These are phyloP conservation scores for Ceratobasidium sp. DNA, from an alignment of 1,284 basidiomycete species.

Conservation along the genomic window DNA sequence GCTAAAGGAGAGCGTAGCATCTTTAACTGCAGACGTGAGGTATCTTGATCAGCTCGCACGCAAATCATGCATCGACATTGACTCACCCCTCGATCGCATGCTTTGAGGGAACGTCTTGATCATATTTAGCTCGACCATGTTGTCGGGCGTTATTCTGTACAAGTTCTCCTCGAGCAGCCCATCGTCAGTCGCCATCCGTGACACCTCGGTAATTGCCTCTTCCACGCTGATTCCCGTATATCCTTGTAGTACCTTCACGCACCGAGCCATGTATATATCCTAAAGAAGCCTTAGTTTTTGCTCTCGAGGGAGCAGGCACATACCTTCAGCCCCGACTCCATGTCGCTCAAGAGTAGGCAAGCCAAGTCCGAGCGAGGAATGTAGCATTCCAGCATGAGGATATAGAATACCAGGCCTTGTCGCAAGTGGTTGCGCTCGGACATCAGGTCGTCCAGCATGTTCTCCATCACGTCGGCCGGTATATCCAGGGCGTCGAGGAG, in stretches of 20 bases:
- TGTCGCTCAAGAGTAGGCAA: not conserved
- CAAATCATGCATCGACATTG: no score
- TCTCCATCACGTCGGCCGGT: not conserved
- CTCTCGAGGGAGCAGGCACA: not conserved
- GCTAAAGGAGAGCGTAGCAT: no score
- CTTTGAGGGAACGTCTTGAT: no score
- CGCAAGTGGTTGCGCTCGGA: not conserved
- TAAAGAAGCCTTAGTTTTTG: no score
- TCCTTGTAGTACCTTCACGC: not conserved
- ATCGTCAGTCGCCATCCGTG: not conserved
- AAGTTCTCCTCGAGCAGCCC: not conserved
- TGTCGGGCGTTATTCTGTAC: not conserved
- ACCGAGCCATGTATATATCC: not conserved
- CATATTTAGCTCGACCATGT: no score
- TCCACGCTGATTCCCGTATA: not conserved
- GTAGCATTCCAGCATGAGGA: not conserved
- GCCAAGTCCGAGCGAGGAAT: not conserved
- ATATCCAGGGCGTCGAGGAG: not conserved
- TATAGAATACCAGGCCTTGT: not conserved
- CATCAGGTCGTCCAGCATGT: not conserved
- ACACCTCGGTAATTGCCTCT: not conserved
- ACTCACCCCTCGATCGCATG: no score
- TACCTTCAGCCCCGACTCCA: not conserved
- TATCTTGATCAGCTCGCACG: no score
- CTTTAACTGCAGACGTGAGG: no score